Conservation (phyloP, 345 rosid species). For the Citrus australasica region DNA sequence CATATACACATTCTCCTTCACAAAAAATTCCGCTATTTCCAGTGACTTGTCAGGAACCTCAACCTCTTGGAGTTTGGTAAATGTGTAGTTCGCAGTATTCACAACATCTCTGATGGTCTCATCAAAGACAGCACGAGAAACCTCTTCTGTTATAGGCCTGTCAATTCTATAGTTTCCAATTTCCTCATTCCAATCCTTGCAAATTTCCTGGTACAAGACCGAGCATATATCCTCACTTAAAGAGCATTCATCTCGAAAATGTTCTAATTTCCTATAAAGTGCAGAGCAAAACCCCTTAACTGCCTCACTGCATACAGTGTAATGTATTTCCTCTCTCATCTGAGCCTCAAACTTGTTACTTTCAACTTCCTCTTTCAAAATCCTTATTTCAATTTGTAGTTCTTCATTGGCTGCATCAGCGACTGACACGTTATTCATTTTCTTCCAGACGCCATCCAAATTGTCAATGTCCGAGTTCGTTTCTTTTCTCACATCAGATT, state of each 20-base stretch:
- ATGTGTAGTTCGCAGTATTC: slow-evolving; percentile 10
- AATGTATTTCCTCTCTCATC: slow-evolving; percentile 15
- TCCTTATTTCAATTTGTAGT: slow-evolving; percentile 16
- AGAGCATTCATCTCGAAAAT: slow-evolving; percentile 8
- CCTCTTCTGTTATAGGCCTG: slow-evolving; percentile 28
- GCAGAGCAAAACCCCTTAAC: slow-evolving; percentile 3
- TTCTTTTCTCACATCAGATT: neutral
- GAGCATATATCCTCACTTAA: slow-evolving; percentile 16
- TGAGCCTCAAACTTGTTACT: slow-evolving; percentile 32
- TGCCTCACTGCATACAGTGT: slow-evolving; percentile 15
- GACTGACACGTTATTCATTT: slow-evolving; percentile 21
- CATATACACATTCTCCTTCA: slow-evolving; percentile 31
- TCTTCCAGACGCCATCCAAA: slow-evolving; percentile 46
- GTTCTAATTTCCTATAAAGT: neutral
- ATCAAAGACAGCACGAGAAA: slow-evolving; percentile 25
- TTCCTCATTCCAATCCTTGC: slow-evolving; percentile 23
- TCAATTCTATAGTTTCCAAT: slow-evolving; percentile 13
- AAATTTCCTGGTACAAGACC: slow-evolving; percentile 17
- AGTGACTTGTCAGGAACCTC: neutral
- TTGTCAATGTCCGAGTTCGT: slow-evolving; percentile 9
- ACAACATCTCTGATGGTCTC: slow-evolving; percentile 28
- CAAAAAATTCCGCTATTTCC: slow-evolving; percentile 19
- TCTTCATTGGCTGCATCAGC: slow-evolving; percentile 25
- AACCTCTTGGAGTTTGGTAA: slow-evolving; percentile 9
- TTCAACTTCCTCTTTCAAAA: slow-evolving; percentile 27